Evolutionary conservation across 129 eudicot genomes (phyloP).

Genomic region (Oenanthe sinensis): DNA sequence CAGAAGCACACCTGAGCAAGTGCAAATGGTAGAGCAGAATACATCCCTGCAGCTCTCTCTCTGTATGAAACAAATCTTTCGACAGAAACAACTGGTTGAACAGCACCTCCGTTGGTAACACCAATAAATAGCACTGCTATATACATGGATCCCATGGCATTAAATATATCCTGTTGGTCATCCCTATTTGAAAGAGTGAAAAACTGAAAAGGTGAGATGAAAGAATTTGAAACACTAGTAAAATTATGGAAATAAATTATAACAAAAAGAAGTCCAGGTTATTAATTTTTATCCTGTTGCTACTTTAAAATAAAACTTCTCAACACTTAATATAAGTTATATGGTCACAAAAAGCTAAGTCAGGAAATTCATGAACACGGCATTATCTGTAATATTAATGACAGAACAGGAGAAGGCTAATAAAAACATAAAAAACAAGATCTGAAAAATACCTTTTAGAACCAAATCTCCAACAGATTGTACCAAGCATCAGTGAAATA

Average conservation of each 20-base stretch:
- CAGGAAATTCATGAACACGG: not conserved
- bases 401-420: not conserved
- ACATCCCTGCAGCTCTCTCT: constrained; percentile 96
- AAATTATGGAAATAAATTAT: not conserved
- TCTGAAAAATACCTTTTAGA: constrained; percentile 55
- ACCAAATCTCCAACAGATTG: constrained; percentile 94
- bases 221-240: not conserved
- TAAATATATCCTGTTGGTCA: constrained; percentile 73
- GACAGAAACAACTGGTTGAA: constrained; percentile 91
- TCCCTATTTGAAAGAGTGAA: constrained; percentile 36
- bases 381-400: not conserved
- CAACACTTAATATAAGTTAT: not conserved
- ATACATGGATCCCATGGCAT: constrained; percentile 98
- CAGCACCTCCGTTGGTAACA: constrained; percentile 86
- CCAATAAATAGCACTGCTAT: constrained; percentile 82
- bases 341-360: not conserved
- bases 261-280: not conserved
- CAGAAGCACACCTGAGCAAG: constrained; percentile 70
- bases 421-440: not conserved
- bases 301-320: not conserved
- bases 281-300: not conserved
- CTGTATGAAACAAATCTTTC: constrained; percentile 97
- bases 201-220: not conserved
- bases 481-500: constrained; percentile 93
- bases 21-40: constrained; percentile 93